phyloP scores from a whole-genome alignment of 305 asterid species.

The Solanum chacoense region DNA sequence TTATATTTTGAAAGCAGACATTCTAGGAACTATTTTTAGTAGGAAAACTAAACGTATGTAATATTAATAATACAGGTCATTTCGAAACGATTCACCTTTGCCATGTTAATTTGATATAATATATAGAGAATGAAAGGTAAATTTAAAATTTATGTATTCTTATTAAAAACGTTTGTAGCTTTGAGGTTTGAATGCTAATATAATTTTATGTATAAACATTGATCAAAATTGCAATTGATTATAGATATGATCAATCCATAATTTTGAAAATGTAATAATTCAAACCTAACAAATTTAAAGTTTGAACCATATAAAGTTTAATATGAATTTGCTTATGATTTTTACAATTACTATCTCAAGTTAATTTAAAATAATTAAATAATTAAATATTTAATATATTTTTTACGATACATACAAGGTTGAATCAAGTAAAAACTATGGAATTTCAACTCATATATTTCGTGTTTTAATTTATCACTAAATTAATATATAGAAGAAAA shows the following conservation, averaged over 20 bases:
- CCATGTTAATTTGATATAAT: too few species aligned
- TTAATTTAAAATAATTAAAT: not conserved
- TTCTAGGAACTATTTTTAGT: too few species aligned
- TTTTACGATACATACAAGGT: not conserved
- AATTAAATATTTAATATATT: not conserved
- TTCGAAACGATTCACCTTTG: too few species aligned
- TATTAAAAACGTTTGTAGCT: not conserved
- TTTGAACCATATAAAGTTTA: not conserved
- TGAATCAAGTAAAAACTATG: not conserved
- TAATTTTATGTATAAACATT: not conserved
- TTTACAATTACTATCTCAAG: not conserved
- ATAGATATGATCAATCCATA: not conserved
- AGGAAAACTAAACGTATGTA: too few species aligned
- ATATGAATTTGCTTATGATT: not conserved
- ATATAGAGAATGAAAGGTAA: accelerated
- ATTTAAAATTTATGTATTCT: not conserved
- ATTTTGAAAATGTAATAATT: not conserved
- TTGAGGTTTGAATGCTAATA: not conserved
- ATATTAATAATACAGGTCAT: too few species aligned
- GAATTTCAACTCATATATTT: not conserved
- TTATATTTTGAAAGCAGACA: too few species aligned
- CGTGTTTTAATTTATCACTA: not conserved
- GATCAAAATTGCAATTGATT: not conserved
- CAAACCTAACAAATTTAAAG: not conserved
- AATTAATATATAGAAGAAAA: too few species aligned